Percentiles rank a stretch among this genome's conserved stretches.
Conservation (phyloP, 441 rosid genomes). For the Croton laevigatus region DNA sequence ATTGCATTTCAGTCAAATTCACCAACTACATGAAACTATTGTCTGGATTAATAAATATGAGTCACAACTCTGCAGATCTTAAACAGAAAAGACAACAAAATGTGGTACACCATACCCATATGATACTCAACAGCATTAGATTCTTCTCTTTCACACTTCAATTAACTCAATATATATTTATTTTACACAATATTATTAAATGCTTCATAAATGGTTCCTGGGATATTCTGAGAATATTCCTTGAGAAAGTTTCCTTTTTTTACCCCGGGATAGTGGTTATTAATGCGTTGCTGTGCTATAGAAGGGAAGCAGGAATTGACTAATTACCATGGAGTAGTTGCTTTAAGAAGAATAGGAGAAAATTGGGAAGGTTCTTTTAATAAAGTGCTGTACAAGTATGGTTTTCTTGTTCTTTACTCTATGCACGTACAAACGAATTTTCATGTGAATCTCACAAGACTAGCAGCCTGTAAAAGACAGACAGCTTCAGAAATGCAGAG, state of each 20-base stretch:
- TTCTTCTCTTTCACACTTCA: background rate
- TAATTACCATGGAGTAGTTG: background rate
- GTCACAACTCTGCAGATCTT: background rate
- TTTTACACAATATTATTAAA: background rate
- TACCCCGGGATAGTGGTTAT: background rate
- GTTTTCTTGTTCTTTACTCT: background rate
- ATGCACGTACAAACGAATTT: background rate
- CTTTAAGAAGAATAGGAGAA: background rate
- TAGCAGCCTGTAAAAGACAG: background rate
- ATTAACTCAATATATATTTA: background rate
- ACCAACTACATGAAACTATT: background rate
- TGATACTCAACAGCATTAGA: background rate
- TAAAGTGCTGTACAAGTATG: background rate
- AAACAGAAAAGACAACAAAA: background rate
- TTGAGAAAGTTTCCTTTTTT: background rate
- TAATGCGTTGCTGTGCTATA: background rate
- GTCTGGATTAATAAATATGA: background rate
- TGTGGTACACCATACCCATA: constrained; percentile 4
- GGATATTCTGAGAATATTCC: background rate
- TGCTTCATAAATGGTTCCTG: background rate
- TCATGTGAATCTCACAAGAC: background rate
- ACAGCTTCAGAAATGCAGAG: background rate
- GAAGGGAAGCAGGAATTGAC: too few species aligned
- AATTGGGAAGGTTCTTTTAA: background rate
- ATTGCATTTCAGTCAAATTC: constrained; percentile 2